Evolutionary conservation across 441 rosid species (phyloP).

Genomic region (Euphorbia celastroides): DNA sequence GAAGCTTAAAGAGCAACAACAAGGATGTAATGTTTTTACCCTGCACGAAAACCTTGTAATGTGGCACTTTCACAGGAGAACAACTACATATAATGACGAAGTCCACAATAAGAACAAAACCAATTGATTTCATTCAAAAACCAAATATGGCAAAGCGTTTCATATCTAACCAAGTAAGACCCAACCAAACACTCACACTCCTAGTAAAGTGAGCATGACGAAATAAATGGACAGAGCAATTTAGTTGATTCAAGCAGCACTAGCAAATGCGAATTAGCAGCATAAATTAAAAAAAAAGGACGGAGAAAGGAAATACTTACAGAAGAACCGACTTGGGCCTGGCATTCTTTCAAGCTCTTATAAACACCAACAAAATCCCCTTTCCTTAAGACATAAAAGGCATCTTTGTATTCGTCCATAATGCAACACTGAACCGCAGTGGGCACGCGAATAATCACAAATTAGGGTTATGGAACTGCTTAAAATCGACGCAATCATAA

Average conservation of each 20-base stretch:
- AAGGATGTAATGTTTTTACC: too few species aligned
- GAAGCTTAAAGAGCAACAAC: background rate
- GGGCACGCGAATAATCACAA: background rate
- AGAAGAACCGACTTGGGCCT: slow-evolving; percentile 65
- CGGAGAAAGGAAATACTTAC: slow-evolving; percentile 26
- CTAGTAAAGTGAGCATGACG: background rate
- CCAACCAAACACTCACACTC: background rate
- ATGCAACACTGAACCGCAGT: background rate
- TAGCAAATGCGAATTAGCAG: background rate
- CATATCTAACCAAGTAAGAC: background rate
- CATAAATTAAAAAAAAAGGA: background rate
- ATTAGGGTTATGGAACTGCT: background rate
- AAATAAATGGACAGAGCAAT: background rate
- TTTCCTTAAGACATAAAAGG: slow-evolving; percentile 77
- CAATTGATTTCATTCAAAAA: background rate
- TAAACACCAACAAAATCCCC: slow-evolving; percentile 76
- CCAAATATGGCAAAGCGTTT: background rate
- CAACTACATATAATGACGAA: too few species aligned
- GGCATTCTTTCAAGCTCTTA: slow-evolving; percentile 61
- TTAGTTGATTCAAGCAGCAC: background rate
- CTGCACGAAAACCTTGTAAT: background rate
- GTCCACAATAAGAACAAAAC: background rate
- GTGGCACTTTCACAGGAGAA: background rate
- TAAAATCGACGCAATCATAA: too few species aligned
- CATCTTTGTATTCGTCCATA: slow-evolving; percentile 55